A percentile compares a stretch with the other conserved stretches of the same genome.
Conservation (phyloP, 441 rosid genomes). For the Aleurites moluccanus region DNA sequence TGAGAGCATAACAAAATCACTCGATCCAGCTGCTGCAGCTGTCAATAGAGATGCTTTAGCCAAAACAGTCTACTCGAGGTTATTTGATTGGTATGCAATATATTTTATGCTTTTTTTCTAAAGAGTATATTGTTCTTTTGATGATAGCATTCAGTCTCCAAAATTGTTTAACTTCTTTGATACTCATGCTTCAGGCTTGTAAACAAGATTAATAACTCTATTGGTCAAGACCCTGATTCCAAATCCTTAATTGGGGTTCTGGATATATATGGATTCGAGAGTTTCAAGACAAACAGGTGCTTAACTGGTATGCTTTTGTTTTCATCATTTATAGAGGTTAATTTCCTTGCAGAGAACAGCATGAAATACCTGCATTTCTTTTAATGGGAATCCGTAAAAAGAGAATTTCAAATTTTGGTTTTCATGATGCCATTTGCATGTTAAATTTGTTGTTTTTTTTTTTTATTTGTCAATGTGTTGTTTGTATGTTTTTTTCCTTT, state of each 20-base stretch:
- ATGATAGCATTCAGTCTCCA: background rate
- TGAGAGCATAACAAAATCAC: conserved; percentile 87
- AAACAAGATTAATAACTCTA: conserved; percentile 75
- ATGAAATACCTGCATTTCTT: conserved; percentile 31
- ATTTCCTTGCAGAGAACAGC: conserved; percentile 33
- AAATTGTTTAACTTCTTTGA: conserved; percentile 21
- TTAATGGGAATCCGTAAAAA: conserved; percentile 23
- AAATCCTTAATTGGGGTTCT: conserved; percentile 87
- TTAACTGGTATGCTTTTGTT: conserved; percentile 87
- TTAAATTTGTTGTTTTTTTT: no score
- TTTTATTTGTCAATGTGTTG: no score
- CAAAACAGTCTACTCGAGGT: conserved; percentile 84
- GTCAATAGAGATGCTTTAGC: conserved; percentile 94
- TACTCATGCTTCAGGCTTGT: conserved; percentile 67
- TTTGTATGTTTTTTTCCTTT: background rate
- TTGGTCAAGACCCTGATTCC: conserved; percentile 90
- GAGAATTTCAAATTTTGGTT: conserved; percentile 15
- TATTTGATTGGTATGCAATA: conserved; percentile 86
- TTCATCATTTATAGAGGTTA: conserved; percentile 44
- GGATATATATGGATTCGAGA: conserved; percentile 33
- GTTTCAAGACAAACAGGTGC: conserved; percentile 99
- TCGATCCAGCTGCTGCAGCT: conserved; percentile 83
- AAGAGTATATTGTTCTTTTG: background rate
- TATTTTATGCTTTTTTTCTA: conserved; percentile 3
- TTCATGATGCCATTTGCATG: background rate